Conservation (phyloP, 2,329 filamentous ascomycete genomes). For the Podosphaera fusca region DNA sequence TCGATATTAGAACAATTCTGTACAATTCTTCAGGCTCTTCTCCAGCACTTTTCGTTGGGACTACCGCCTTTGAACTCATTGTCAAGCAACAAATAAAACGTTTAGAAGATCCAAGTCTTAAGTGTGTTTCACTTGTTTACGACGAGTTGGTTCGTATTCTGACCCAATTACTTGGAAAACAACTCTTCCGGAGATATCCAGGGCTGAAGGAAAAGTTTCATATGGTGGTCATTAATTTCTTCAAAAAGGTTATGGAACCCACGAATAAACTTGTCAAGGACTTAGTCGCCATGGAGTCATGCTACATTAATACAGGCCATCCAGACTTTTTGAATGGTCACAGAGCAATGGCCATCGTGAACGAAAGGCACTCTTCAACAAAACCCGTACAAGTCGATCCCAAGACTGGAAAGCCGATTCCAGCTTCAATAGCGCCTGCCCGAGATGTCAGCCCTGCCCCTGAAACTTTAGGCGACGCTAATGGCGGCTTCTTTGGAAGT, state of each 20-base stretch:
- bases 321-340: constrained; percentile 95
- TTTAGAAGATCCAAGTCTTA: constrained; percentile 84
- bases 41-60: constrained; percentile 88
- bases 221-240: constrained; percentile 73
- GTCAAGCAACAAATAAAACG: constrained; percentile 98
- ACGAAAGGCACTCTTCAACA: constrained; percentile 60
- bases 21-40: constrained; percentile 99
- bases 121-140: constrained; percentile 92
- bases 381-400: constrained; percentile 92
- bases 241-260: constrained; percentile 95
- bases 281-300: constrained; percentile 82
- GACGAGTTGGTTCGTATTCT: constrained; percentile 94
- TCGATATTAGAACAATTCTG: constrained; percentile 87
- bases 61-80: constrained; percentile 93
- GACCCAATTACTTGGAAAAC: constrained; percentile 68
- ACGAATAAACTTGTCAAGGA: constrained; percentile 93
- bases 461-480: constrained; percentile 30
- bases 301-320: constrained; percentile 96
- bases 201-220: constrained; percentile 92
- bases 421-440: constrained; percentile 35
- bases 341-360: constrained; percentile 92
- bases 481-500: constrained; percentile 82
- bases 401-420: constrained; percentile 90
- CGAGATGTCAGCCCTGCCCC: constrained; percentile 53
- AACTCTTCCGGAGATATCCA: constrained; percentile 83